Percentiles rank a stretch among this genome's conserved stretches.
Evolutionary conservation across 306 rosid species (phyloP).

Genomic region (Quercus aquifolioides): DNA sequence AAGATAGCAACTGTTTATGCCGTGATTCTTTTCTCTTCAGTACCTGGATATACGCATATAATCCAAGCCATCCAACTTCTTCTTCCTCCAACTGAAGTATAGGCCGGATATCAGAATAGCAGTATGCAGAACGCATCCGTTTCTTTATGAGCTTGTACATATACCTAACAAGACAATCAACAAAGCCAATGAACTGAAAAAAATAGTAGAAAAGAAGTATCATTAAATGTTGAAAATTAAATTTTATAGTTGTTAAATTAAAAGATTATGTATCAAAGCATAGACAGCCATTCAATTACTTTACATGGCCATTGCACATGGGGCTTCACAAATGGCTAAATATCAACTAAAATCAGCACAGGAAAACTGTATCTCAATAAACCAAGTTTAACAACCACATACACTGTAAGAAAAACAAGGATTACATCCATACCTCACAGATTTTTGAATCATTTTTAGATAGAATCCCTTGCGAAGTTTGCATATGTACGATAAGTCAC

Average conservation of each 20-base stretch:
- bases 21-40: conserved; percentile 67
- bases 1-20: conserved; percentile 50
- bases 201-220: neutral
- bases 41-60: conserved; percentile 68
- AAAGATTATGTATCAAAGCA: neutral
- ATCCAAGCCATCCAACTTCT: conserved; percentile 89
- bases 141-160: conserved; percentile 62
- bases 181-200: conserved; percentile 1
- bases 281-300: no score
- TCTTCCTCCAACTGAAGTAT: conserved; percentile 44
- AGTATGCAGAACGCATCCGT: conserved; percentile 44
- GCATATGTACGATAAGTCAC: conserved; percentile 27
- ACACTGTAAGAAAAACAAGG: neutral
- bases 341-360: conserved; percentile 14
- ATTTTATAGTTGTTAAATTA: neutral
- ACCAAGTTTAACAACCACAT: neutral
- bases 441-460: conserved; percentile 40
- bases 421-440: conserved; percentile 38
- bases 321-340: conserved; percentile 2
- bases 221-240: neutral
- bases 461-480: conserved; percentile 35
- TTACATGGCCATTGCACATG: neutral
- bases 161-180: conserved; percentile 46
- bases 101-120: conserved; percentile 37
- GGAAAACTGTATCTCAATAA: neutral